Conservation (phyloP, 495 filamentous ascomycete genomes). For the Xylaria nigripes region DNA sequence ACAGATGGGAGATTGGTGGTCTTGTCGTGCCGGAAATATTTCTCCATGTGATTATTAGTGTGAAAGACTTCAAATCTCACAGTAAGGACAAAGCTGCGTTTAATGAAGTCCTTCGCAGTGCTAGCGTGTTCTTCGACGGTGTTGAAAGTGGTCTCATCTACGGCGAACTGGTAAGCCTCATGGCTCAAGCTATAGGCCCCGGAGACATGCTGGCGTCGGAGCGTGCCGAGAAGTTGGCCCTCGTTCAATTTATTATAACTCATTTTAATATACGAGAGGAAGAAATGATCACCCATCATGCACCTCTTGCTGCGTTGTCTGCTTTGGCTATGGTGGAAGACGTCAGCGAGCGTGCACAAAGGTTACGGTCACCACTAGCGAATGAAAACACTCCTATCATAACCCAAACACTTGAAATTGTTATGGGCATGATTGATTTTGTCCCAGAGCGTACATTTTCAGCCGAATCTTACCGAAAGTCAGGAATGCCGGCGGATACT, state of each 20-base stretch:
- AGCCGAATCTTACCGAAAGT: constrained; percentile 19
- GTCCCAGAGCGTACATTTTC: constrained; percentile 65
- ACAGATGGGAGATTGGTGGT: constrained; percentile 93
- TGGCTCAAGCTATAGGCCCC: constrained; percentile 48
- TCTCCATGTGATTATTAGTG: constrained; percentile 70
- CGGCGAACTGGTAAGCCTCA: constrained; percentile 59
- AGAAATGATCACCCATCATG: constrained; percentile 85
- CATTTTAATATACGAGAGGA: constrained; percentile 94
- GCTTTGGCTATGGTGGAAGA: constrained; percentile 56
- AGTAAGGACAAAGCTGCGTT: constrained; percentile 57
- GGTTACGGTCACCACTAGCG: constrained; percentile 1
- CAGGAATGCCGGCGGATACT: constrained; percentile 23
- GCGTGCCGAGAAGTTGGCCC: constrained; percentile 51
- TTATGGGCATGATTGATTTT: constrained; percentile 50
- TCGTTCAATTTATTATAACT: constrained; percentile 72
- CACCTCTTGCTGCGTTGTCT: constrained; percentile 63
- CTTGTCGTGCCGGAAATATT: constrained; percentile 83
- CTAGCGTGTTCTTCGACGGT: constrained; percentile 92
- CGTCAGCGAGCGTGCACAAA: constrained; percentile 23
- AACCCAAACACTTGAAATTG: constrained; percentile 44
- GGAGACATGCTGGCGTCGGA: constrained; percentile 33
- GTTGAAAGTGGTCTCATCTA: constrained; percentile 93
- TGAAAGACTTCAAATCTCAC: constrained; percentile 58
- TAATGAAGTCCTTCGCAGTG: constrained; percentile 82
- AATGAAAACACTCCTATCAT: constrained; percentile 12